phyloP scores from a whole-genome alignment of 129 eudicot species.

The Artemisia annua region DNA sequence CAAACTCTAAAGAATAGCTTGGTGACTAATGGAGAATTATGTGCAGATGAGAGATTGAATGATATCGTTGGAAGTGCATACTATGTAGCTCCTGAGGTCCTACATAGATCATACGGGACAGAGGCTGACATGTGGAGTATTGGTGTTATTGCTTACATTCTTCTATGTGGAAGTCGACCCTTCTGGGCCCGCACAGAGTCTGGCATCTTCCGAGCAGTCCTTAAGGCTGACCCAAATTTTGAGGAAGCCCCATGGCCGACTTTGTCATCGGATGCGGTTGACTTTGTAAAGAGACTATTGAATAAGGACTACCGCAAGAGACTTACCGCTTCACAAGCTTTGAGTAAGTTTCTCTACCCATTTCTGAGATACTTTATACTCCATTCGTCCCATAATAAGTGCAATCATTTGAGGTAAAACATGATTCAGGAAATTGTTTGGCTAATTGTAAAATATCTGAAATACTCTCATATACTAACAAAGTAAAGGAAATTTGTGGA shows the following conservation, averaged over 20 bases:
- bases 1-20: slow-evolving; percentile 1
- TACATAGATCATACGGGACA: slow-evolving; percentile 95
- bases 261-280: slow-evolving; percentile 85
- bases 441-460: neutral
- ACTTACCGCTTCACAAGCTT: slow-evolving; percentile 98
- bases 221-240: slow-evolving; percentile 89
- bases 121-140: slow-evolving; percentile 99
- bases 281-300: slow-evolving; percentile 88
- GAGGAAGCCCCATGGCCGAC: slow-evolving; percentile 98
- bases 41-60: slow-evolving; percentile 90
- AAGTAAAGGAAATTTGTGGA: neutral
- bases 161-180: slow-evolving; percentile 96
- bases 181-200: slow-evolving; percentile 99
- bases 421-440: neutral
- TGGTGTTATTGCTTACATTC: slow-evolving; percentile 98
- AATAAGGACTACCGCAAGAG: slow-evolving; percentile 97
- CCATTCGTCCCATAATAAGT: neutral
- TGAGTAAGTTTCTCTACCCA: slow-evolving; percentile 53
- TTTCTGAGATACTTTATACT: neutral
- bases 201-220: slow-evolving; percentile 63
- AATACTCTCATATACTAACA: neutral
- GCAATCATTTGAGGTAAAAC: neutral
- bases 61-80: slow-evolving; percentile 99
- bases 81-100: slow-evolving; percentile 99
- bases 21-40: slow-evolving; percentile 18